These are phyloP conservation scores for Hypoxylon intermedium DNA, from an alignment of 495 filamentous ascomycete species.

Conservation along the genomic window DNA sequence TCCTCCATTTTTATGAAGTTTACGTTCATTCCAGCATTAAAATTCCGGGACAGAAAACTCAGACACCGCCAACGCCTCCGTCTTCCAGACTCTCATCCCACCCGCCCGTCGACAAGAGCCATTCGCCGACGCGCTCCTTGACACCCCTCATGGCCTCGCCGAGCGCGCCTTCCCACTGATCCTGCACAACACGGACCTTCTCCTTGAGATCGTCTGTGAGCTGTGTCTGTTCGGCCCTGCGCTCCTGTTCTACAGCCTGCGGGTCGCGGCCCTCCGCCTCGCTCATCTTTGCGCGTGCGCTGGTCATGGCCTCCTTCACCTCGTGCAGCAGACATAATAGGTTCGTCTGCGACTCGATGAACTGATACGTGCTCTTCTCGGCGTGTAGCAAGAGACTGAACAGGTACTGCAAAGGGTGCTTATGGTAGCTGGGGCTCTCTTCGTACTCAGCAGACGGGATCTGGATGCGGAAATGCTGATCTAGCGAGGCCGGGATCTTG, in stretches of 20 bases:
- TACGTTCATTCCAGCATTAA: too few species aligned
- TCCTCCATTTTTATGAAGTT: neutral
- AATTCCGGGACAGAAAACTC: neutral
- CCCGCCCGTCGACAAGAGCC: slow-evolving; percentile 70
- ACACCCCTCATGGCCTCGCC: slow-evolving; percentile 58
- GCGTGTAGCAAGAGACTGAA: slow-evolving; percentile 82
- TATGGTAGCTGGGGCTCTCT: slow-evolving; percentile 82
- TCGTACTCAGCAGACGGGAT: slow-evolving; percentile 79
- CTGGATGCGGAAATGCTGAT: slow-evolving; percentile 63
- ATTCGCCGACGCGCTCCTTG: slow-evolving; percentile 67
- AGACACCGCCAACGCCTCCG: slow-evolving; percentile 54
- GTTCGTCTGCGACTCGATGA: slow-evolving; percentile 94
- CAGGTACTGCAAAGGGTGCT: slow-evolving; percentile 86
- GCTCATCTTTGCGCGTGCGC: slow-evolving; percentile 62
- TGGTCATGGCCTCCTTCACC: slow-evolving; percentile 79
- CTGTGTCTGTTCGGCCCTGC: slow-evolving; percentile 66
- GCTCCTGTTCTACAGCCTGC: slow-evolving; percentile 65
- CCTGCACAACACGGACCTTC: slow-evolving; percentile 86
- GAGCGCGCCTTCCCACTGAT: slow-evolving; percentile 72
- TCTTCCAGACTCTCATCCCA: slow-evolving; percentile 73
- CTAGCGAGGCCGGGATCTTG: slow-evolving; percentile 66
- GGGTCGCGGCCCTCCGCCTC: slow-evolving; percentile 64
- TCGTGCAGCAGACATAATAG: slow-evolving; percentile 93
- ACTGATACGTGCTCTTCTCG: slow-evolving; percentile 91
- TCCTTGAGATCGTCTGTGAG: slow-evolving; percentile 91